Evolutionary conservation across 1,284 basidiomycete genomes (phyloP), one percentile per base, ranked within the genome.

Genomic region (Tremellales sp.): DNA sequence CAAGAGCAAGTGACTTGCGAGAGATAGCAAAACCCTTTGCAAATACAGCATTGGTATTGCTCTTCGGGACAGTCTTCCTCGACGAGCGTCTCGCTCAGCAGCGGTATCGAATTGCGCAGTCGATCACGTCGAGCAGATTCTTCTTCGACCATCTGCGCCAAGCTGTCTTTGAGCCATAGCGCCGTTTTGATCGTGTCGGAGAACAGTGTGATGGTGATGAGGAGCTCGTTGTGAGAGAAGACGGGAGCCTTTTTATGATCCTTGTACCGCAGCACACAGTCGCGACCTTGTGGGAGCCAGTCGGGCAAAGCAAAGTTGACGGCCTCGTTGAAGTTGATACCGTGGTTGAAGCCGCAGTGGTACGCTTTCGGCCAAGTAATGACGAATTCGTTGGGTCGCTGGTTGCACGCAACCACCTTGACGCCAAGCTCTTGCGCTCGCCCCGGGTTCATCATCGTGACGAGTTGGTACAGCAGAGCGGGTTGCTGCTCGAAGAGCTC

Each of bases 401-500:
- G 96, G 73, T 98, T 93, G 76, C 88, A 93, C 22, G 87, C 90
- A 67, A 84, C 90, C 13, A 97, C 89, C 43, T 86, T 84, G n/a
- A 98, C 94, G 36, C 91, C 94, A 43, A 89, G 87, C 57, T 89
- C 84, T 51, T 79, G 82, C 37, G 97, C 77, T 42, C 89, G 81
- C 57, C 87, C 83, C 2, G 96, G 96, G 60, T 91, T 97, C 91
- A 98, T 97, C 65, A 99, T 82, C 12, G 96, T 98, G 43, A 97
- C 92, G 12, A 99, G 81, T 76, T 98, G 94, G 77, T 94, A 97
- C 37, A 99, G 83, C 48, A 99, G 80, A 72, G 97, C 90, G 0
- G 96, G 94, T 71, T 97, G 91, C 43, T 91, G 88, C 68, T 97
- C 92, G 69, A 99, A 98, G n/a, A 99, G 81, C 72, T 98, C 96